phyloP scores from a whole-genome alignment of 2,329 filamentous ascomycete species.

The Colletotrichum tanaceti region DNA sequence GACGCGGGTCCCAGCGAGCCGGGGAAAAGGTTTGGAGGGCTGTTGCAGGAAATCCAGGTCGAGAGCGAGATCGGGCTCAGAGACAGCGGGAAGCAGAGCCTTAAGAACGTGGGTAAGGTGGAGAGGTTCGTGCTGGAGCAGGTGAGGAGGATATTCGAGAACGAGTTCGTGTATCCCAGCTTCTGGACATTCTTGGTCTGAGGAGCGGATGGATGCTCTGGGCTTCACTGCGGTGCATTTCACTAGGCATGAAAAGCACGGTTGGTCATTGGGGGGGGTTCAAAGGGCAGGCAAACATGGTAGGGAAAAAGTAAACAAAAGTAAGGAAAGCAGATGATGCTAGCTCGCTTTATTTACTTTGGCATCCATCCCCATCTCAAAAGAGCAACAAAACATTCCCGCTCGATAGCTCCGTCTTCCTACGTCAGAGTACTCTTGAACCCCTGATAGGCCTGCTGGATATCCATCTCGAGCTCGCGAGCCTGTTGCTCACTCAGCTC shows the following conservation, averaged over 20 bases:
- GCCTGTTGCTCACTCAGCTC: constrained; percentile 89
- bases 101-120: constrained; percentile 99
- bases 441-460: constrained; percentile 92
- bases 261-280: not conserved
- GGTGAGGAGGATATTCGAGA: constrained; percentile 96
- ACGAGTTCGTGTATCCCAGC: constrained; percentile 97
- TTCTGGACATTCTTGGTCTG: constrained; percentile 95
- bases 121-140: constrained; percentile 97
- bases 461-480: constrained; percentile 90
- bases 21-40: constrained; percentile 68
- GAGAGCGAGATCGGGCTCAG: constrained; percentile 97
- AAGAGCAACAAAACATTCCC: constrained; percentile 2
- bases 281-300: not conserved
- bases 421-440: constrained; percentile 84
- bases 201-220: not conserved
- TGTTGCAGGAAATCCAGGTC: constrained; percentile 92
- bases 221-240: not conserved
- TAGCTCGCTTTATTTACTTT: constrained; percentile 15
- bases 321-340: not conserved
- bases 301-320: too few relatives aligned
- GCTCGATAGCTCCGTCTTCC: not conserved
- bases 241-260: constrained; percentile 8
- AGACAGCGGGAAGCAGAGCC: constrained; percentile 89
- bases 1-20: constrained; percentile 47
- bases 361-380: constrained; percentile 22